Conservation (phyloP, 2,329 filamentous ascomycete genomes). For the Epichloe coenophiala region DNA sequence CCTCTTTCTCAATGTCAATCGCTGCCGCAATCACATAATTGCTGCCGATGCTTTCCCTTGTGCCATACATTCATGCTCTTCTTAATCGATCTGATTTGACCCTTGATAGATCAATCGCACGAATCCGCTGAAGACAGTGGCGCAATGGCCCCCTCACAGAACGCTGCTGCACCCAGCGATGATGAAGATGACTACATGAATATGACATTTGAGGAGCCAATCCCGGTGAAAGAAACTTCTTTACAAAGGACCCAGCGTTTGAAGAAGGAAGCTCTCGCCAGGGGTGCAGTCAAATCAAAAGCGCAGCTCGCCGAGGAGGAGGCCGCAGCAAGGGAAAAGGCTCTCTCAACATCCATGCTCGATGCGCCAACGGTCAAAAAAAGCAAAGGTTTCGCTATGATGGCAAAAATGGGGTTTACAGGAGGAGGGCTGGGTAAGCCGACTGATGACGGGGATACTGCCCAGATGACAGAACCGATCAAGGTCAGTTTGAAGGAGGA, state of each 20-base stretch:
- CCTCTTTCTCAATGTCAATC: background rate
- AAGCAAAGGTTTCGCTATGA: constrained; percentile 89
- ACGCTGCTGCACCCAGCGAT: constrained; percentile 5
- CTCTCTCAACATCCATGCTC: constrained; percentile 61
- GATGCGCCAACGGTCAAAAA: constrained; percentile 36
- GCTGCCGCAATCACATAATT: background rate
- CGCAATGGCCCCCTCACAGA: constrained; percentile 1
- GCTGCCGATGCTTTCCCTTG: background rate
- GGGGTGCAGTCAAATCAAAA: constrained; percentile 63
- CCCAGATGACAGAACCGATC: constrained; percentile 52
- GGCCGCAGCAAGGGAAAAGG: constrained; percentile 57
- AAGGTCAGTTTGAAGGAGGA: constrained; percentile 64
- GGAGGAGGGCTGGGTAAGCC: constrained; percentile 57
- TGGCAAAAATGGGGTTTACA: constrained; percentile 89
- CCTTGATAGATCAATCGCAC: background rate
- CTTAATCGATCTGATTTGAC: background rate
- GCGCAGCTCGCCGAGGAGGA: constrained; percentile 67
- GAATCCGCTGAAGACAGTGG: background rate
- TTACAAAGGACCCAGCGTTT: constrained; percentile 40
- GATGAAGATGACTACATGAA: constrained; percentile 89
- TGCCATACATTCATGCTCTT: background rate
- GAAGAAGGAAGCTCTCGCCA: constrained; percentile 52
- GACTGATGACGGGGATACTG: constrained; percentile 31
- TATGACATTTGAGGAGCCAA: constrained; percentile 69
- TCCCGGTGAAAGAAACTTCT: constrained; percentile 39